Conservation (phyloP, 2,329 filamentous ascomycete genomes). For the Emydomyces testavorans region DNA sequence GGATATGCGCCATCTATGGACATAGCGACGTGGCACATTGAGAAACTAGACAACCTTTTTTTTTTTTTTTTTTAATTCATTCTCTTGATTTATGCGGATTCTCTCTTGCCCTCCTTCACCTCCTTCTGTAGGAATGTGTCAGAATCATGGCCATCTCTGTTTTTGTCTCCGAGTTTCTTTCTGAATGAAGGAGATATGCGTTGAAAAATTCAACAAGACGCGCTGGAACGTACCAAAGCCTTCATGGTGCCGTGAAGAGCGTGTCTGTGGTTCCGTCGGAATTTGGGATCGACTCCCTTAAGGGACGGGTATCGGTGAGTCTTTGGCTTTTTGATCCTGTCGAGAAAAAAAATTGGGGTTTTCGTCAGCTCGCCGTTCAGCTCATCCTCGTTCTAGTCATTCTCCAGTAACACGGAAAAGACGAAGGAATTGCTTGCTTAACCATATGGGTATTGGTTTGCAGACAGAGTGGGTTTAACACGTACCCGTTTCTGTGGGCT, state of each 20-base stretch:
- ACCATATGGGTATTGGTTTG: neutral
- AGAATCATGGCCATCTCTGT: constrained; percentile 19
- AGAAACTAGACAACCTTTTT: constrained; percentile 8
- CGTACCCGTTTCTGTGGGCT: constrained; percentile 98
- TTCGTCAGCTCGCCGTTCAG: neutral
- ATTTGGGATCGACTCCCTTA: constrained; percentile 98
- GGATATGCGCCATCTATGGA: constrained; percentile 9
- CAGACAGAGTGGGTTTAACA: constrained; percentile 19
- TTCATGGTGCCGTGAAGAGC: constrained; percentile 98
- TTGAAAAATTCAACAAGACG: constrained; percentile 6
- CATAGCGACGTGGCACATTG: constrained; percentile 8
- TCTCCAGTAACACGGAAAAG: neutral
- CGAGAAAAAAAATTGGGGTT: neutral
- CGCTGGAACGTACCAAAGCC: constrained; percentile 66
- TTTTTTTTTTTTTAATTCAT: constrained; percentile 21
- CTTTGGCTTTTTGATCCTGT: constrained; percentile 99
- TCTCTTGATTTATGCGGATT: constrained; percentile 65
- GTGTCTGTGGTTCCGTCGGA: constrained; percentile 99
- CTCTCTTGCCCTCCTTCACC: constrained; percentile 89
- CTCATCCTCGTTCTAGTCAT: neutral
- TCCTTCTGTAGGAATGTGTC: constrained; percentile 62
- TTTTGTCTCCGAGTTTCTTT: too few species aligned
- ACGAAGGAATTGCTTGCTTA: neutral
- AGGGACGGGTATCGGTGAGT: constrained; percentile 97
- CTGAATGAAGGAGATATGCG: neutral